A percentile compares a stretch with the other conserved stretches of the same genome.
Conservation (phyloP, 371 early-diverging fungal genomes). For the Phascolomyces articulosus region DNA sequence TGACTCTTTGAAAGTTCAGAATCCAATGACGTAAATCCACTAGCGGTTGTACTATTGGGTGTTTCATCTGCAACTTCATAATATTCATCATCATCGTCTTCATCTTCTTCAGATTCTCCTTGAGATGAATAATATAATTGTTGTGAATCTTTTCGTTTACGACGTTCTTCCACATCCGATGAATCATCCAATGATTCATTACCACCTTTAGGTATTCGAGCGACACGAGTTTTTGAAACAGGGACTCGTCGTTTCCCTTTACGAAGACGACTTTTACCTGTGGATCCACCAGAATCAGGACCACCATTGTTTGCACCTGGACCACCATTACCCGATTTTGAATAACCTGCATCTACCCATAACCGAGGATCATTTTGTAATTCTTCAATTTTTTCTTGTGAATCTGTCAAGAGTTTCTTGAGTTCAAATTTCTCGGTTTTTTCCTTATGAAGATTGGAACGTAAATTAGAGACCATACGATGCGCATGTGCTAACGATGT, state of each 20-base stretch:
- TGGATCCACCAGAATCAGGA: background rate
- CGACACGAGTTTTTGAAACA: conserved; percentile 21
- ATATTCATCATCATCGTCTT: conserved; percentile 31
- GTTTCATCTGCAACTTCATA: conserved; percentile 7
- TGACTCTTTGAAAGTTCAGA: conserved; percentile 34
- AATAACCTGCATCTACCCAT: conserved; percentile 41
- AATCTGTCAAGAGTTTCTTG: conserved; percentile 62
- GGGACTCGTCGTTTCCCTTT: conserved; percentile 22
- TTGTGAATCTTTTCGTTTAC: conserved; percentile 27
- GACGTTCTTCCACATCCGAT: conserved; percentile 18
- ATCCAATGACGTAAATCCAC: conserved; percentile 28
- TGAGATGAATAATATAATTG: conserved; percentile 29
- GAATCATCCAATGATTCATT: conserved; percentile 20
- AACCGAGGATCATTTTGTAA: conserved; percentile 59
- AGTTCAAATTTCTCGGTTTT: conserved; percentile 66
- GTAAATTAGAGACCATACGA: conserved; percentile 47
- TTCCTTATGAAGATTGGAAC: conserved; percentile 51
- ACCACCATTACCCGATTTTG: conserved; percentile 8
- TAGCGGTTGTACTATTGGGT: background rate
- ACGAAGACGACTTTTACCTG: conserved; percentile 9
- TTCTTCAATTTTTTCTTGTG: conserved; percentile 64
- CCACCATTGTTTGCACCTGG: conserved; percentile 7
- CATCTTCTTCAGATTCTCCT: conserved; percentile 25
- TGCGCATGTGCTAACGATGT: conserved; percentile 51
- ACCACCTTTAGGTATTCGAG: conserved; percentile 16